These are phyloP conservation scores for Aspergillus sp. DNA, from an alignment of 2,329 filamentous ascomycete genomes.

Conservation along the genomic window DNA sequence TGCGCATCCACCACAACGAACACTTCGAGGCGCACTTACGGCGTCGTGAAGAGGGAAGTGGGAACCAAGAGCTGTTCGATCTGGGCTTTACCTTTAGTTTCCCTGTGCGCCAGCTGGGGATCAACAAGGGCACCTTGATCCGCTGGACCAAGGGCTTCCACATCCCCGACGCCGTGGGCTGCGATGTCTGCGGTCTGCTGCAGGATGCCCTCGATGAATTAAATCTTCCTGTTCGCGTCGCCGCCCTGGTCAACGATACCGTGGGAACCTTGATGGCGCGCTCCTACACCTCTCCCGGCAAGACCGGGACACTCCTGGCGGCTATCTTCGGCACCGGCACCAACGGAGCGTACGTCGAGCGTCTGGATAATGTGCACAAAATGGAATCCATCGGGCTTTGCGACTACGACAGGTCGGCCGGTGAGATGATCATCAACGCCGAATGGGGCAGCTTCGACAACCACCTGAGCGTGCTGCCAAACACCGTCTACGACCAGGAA, in stretches of 20 bases:
- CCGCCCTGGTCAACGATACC: constrained; percentile 92
- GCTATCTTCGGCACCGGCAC: constrained; percentile 97
- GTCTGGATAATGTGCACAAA: constrained; percentile 77
- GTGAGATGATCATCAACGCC: constrained; percentile 94
- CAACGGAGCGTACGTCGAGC: constrained; percentile 96
- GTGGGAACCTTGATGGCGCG: constrained; percentile 96
- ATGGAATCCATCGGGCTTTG: constrained; percentile 45
- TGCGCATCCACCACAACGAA: constrained; percentile 77
- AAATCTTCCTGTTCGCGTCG: constrained; percentile 81
- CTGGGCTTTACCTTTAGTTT: constrained; percentile 99
- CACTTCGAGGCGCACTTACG: constrained; percentile 66
- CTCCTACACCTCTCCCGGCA: constrained; percentile 84
- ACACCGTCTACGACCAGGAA: constrained; percentile 69
- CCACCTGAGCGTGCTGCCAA: constrained; percentile 74
- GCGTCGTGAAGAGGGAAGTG: constrained; percentile 53
- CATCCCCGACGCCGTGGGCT: constrained; percentile 84
- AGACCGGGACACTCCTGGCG: constrained; percentile 78
- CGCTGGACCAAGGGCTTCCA: constrained; percentile 99
- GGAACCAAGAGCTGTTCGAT: constrained; percentile 73
- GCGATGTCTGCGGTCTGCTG: constrained; percentile 86
- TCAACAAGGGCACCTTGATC: constrained; percentile 90
- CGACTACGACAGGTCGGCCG: constrained; percentile 65
- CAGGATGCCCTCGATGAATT: constrained; percentile 84
- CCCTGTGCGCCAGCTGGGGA: constrained; percentile 84
- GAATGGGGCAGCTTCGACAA: constrained; percentile 99